These are phyloP conservation scores for Theobroma grandiflorum DNA, from an alignment of 441 rosid genomes.

Conservation along the genomic window DNA sequence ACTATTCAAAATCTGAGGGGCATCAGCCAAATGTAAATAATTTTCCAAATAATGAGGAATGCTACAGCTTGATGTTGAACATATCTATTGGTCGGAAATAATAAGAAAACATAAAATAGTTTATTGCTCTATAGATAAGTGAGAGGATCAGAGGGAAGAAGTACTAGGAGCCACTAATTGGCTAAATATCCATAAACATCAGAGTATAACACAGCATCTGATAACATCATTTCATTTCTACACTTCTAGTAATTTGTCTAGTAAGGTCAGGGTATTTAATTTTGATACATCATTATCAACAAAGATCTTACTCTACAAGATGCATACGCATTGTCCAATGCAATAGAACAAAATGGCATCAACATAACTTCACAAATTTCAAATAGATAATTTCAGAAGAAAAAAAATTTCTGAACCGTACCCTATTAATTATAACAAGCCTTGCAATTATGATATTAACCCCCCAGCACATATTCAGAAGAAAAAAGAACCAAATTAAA, in stretches of 20 bases:
- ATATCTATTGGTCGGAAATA: too few relatives aligned
- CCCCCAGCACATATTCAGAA: conserved; percentile 5
- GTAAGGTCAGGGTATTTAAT: not conserved
- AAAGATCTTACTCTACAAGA: not conserved
- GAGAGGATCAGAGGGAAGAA: too few relatives aligned
- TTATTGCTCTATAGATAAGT: too few relatives aligned
- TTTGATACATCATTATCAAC: not conserved
- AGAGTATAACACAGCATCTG: too few relatives aligned
- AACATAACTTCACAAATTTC: conserved; percentile 9
- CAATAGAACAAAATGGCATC: conserved; percentile 10
- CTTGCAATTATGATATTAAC: not conserved
- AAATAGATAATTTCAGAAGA: conserved; percentile 1
- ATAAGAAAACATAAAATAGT: too few relatives aligned
- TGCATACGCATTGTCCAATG: conserved; percentile 7
- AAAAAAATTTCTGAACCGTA: conserved; percentile 4
- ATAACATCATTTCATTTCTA: too few relatives aligned
- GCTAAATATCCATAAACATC: too few relatives aligned
- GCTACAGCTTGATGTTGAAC: too few relatives aligned
- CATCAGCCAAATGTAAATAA: too few relatives aligned
- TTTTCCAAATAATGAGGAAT: too few relatives aligned
- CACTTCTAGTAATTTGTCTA: too few relatives aligned
- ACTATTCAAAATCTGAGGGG: not conserved
- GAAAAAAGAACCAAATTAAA: not conserved
- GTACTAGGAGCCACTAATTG: too few relatives aligned
- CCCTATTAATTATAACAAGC: not conserved